Evolutionary conservation across 768 basidiomycete species (phyloP), one percentile per base, ranked within the genome.

Genomic region (Hebeloma cylindrosporum): DNA sequence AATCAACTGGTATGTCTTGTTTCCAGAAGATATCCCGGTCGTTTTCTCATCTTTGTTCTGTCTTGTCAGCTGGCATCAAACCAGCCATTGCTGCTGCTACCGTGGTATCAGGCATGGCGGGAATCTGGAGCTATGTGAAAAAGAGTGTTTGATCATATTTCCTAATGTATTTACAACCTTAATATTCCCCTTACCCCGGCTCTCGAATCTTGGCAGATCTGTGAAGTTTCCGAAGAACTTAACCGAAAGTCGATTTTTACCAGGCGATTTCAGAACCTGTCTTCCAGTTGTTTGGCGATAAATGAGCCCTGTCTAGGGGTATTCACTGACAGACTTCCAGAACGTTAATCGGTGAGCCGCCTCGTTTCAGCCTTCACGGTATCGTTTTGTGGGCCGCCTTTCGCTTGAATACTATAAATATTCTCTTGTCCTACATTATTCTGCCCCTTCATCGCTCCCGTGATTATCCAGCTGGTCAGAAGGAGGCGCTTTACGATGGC

Each of bases 51-150:
- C 71, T 59, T 61, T 51, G 52, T 64, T 69, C 59, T 54, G 58
- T 54, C 58, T 62, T 65, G 63, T 61, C 69, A 98, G 95, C 95
- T 71, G 95, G 95, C 51, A 77, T 97, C 47, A 83, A 75, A 65
- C 92, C 94, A 56, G 91, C 91, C 51, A 69, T 94, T 43, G 88
- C 88, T 47, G 88, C 93, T 54, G 93, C 92, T 45, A 86, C 87
- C 39, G 68, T 96, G 55, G 86, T 93, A 68, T 93, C 93, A 55
- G 88, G 83, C 56, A 74, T 84, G 63, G 94, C 95, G 48, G 94
- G 94, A 45, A 72, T 82, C 48, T 99, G 95, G 95, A 91, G 93
- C 70, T 88, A 83, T 73, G 80, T 93, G 71, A 98, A 99, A 78
- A 84, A 79, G 71, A 84, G 75, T 60, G 77, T 94, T 69, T 90